Base-by-base conservation (phyloP, 306 rosid species). In the Astragalus membranaceus region DNA sequence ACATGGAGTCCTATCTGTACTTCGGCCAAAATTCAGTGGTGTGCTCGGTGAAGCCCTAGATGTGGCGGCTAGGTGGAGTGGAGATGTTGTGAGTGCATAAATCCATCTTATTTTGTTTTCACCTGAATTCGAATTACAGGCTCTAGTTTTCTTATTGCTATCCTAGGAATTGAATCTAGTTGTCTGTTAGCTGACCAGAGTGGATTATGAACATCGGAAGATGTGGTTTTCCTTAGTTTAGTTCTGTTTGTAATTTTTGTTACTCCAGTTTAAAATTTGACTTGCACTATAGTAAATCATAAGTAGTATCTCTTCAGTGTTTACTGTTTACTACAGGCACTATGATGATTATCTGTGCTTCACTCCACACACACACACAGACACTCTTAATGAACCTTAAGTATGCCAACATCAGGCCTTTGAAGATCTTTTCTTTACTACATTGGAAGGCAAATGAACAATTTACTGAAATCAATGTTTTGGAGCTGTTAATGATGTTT, bases 21-120 rank as follows among this genome's bases (percentile, higher is more conserved):
- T 88, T 77, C 79, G 75, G 50, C 97, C 96, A 26, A 91, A 91
- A 79, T 88, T 88, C 78, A 91, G 97, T 41, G 97, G 97, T 71
- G 93, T 91, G 83, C 85, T 91, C 10, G 97, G 97, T 73, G 97
- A 91, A 88, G 91, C 97, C 75, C 80, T 91, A 70, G 97, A 91
- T 71, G 96, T 91, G 51, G 96, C 97, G 12, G 96, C 85, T 75
- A 82, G 97, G 80, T 91, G 97, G 97, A 91, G 97, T 69, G 97
- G 97, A 70, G 97, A 91, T 79, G 97, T 91, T 70, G 97, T 91
- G 78, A 91, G 97, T 85, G 48, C 77, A 60, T 57, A 16, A 4
- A 4, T 39, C 76, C 65, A 20, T 53, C 54, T 46, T 72, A 62
- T 76, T 20, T 48, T 48, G 10, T 69, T 64, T 17, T 56, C 52